Evolutionary conservation across 345 rosid genomes (phyloP), one percentile per base, ranked within the genome.

Genomic region (Citrus maxima): DNA sequence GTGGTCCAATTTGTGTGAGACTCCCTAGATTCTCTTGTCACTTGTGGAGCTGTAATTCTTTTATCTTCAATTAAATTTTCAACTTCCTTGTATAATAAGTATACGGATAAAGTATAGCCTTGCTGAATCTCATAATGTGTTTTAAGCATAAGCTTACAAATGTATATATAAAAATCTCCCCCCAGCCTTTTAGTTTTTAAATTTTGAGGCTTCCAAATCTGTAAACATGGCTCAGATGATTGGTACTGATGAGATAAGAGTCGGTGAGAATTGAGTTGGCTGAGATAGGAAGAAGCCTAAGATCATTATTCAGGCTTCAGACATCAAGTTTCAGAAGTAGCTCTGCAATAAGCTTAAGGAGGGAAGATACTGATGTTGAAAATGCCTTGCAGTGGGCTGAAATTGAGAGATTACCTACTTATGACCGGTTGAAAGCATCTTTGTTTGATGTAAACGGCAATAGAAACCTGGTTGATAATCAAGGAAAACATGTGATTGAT

Each of bases 381-480:
- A 27, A 83, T 79, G 83, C 83, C 62, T 79, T 79, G 58, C 89
- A 90, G 69, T 94, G 95, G 97, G 91, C 88, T 78, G 88, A 82
- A 32, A 80, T 94, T 56, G 90, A 94, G 86, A 91, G 91, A 67
- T 78, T 94, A 7, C 97, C 98, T 1, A 89, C 97, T 62, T 76
- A 75, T n/a, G 84, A 88, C 60, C 87, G 97, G 64, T 61, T 94
- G 58, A 84, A 87, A 34, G 82, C 91, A 32, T 86, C 91, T 34
- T 81, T 92, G 38, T 86, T 90, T 42, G 87, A 82, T 22, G 13
- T 64, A 46, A 77, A 79, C n/a, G 78, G 59, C 12, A 65, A 54
- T 14, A 81, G 55, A 21, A 65, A 65, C 54, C 67, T 32, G 38
- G 85, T 19, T 12, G 79, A 79, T 24, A 78, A 24, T 14, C 54